Conservation (phyloP, 371 early-diverging fungal genomes). For the Cokeromyces recurvatus region DNA sequence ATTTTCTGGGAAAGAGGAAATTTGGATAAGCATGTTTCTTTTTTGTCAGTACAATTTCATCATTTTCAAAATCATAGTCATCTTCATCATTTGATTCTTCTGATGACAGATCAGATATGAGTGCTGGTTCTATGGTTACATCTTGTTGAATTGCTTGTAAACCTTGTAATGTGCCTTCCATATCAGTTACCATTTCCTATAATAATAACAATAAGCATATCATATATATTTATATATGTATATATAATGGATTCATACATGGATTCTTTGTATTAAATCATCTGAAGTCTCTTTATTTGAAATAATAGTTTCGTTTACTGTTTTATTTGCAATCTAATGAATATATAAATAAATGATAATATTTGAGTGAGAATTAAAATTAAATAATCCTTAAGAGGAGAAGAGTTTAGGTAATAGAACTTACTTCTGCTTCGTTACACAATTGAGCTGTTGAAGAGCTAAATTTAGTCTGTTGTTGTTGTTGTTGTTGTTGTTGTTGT, state of each 20-base stretch:
- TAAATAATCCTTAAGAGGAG: no score
- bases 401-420: neutral
- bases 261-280: conserved; percentile 15
- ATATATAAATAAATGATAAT: no score
- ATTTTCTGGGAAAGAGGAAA: no score
- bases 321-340: conserved; percentile 12
- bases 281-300: conserved; percentile 8
- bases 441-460: conserved; percentile 10
- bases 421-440: conserved; percentile 20
- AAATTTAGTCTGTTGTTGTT: neutral
- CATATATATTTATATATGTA: neutral
- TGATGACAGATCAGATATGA: conserved; percentile 6
- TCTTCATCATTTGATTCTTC: conserved; percentile 5
- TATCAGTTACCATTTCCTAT: conserved; percentile 19
- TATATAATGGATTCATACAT: conserved; percentile 2
- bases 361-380: no score
- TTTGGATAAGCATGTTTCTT: no score
- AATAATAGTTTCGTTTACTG: neutral
- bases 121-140: neutral
- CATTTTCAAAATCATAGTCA: no score
- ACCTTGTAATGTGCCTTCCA: conserved; percentile 17
- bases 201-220: neutral
- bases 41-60: no score
- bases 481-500: conserved; percentile 1
- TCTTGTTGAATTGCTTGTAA: neutral